phyloP scores from a whole-genome alignment of 1,284 basidiomycete genomes.

The Phellinidium pouzarii region DNA sequence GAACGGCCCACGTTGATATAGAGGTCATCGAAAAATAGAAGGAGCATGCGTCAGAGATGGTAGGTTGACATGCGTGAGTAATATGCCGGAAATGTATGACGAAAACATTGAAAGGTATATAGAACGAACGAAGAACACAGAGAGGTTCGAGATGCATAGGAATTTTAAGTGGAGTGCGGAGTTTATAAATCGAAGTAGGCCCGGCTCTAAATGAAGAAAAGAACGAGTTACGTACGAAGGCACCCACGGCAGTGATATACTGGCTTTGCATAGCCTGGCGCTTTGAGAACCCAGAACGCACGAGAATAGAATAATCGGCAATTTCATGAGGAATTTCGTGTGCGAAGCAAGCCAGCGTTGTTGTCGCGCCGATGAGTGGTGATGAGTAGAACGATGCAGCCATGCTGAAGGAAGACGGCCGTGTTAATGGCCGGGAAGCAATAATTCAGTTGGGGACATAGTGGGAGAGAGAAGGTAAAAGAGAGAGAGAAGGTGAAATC shows the following conservation, averaged over 20 bases:
- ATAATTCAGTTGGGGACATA: background rate
- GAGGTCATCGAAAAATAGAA: too few relatives aligned
- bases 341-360: constrained; percentile 85
- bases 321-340: constrained; percentile 92
- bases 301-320: constrained; percentile 84
- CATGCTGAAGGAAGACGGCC: constrained; percentile 48
- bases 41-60: too few relatives aligned
- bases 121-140: background rate
- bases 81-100: too few relatives aligned
- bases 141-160: background rate
- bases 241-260: constrained; percentile 83
- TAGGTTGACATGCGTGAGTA: too few relatives aligned
- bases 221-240: constrained; percentile 60
- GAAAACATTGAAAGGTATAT: too few relatives aligned
- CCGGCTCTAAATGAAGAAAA: constrained; percentile 7
- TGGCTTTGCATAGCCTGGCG: constrained; percentile 86
- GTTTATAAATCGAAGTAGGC: constrained; percentile 5
- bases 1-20: too few relatives aligned
- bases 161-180: constrained; percentile 11
- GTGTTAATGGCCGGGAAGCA: background rate
- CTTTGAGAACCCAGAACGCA: constrained; percentile 86
- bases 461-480: constrained; percentile 1
- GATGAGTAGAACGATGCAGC: constrained; percentile 87
- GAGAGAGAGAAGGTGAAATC: background rate
- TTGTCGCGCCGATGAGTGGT: constrained; percentile 83